Evolutionary conservation across 1,139 yeast species (phyloP), one percentile per base, ranked within the genome.

Genomic region (Magnusiomyces paraingens): DNA sequence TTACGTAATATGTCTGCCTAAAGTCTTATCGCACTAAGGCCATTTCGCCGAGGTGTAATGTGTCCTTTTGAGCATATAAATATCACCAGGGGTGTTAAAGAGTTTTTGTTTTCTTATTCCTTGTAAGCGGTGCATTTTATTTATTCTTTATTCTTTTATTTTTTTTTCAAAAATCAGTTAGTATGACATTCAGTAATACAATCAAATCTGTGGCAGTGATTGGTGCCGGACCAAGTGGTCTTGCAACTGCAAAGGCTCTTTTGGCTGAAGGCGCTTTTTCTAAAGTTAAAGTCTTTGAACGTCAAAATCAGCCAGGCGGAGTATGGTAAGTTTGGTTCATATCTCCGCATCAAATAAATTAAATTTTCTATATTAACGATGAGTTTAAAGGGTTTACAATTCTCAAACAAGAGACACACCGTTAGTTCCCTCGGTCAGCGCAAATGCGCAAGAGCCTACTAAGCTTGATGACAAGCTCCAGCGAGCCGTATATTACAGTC

Each of bases 201-300:
- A 26, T 26, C 32, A 26, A 26, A 26, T 26, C 52, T 18, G 55
- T 64, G 4, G 69, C 68, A 1, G 59, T 68, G 11, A 61, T 83
- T 42, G 90, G 91, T 2, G 86, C 80, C 10, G 91, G 91, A 0
- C 88, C 90, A 0, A 75, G 81, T 51, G 90, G 89, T 3, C 73
- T 83, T 4, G 84, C 81, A 0, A 67, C 79, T 10, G 74, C 83
- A 10, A 78, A 78, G 58, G 82, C 86, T 0, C 69, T 83, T 18
- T 55, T 75, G 3, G 73, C 72, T 10, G 83, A 80, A 59, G 64
- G 69, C 2, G 62, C 66, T 12, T 79, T 81, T 58, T 68, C 70
- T 22, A 67, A 65, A 47, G 70, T 82, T 57, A 74, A 73, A 53
- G 77, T 77, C 1, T 80, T 75, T 59, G 86, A 81, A 61, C 75